phyloP scores from a whole-genome alignment of 345 rosid species.

The Melastoma malabathricum region DNA sequence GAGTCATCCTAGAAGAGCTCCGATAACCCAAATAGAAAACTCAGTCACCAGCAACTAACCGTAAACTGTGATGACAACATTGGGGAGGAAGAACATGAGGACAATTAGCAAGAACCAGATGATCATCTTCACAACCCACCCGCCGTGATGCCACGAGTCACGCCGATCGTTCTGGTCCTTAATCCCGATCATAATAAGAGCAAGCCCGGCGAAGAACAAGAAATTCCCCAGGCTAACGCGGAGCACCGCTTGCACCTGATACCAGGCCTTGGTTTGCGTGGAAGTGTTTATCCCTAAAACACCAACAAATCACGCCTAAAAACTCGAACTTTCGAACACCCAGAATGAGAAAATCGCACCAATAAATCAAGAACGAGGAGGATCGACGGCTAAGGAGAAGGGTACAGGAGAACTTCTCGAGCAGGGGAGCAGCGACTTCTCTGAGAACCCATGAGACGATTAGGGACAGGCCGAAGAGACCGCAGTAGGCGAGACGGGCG shows the following conservation, averaged over 20 bases:
- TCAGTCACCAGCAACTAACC: conserved; percentile 31
- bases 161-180: conserved; percentile 88
- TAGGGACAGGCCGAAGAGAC: conserved; percentile 79
- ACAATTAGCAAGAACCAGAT: conserved; percentile 67
- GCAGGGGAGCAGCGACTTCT: conserved; percentile 65
- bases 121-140: conserved; percentile 86
- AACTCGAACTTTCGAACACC: neutral
- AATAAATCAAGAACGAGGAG: conserved; percentile 1
- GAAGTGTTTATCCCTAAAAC: conserved; percentile 72
- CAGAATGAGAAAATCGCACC: neutral
- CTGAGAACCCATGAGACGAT: conserved; percentile 85
- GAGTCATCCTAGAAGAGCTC: neutral
- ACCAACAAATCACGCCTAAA: neutral
- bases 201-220: conserved; percentile 53
- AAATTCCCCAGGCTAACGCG: conserved; percentile 92
- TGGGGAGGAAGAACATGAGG: conserved; percentile 88
- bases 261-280: conserved; percentile 62
- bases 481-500: conserved; percentile 86
- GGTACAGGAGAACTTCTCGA: conserved; percentile 67
- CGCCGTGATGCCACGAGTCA: conserved; percentile 93
- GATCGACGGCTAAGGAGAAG: conserved; percentile 4
- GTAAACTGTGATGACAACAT: conserved; percentile 49
- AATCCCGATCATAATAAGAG: conserved; percentile 84
- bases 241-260: conserved; percentile 79
- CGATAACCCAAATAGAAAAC: neutral